These are phyloP conservation scores for Anthracocystis walkeri DNA, from an alignment of 1,284 basidiomycete species.

Conservation along the genomic window DNA sequence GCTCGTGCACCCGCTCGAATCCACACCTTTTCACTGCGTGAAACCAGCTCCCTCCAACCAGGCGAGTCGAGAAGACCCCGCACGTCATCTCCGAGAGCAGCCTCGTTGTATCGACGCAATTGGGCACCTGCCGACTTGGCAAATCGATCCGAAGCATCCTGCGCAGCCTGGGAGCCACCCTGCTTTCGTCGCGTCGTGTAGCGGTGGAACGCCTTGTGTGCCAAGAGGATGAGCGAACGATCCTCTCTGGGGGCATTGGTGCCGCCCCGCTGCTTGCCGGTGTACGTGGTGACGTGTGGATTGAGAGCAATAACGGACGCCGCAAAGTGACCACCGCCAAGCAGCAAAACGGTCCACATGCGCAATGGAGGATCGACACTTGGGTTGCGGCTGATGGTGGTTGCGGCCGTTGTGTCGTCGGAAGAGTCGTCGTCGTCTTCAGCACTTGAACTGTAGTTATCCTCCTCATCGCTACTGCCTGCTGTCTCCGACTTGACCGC, in stretches of 20 bases:
- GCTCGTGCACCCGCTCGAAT: constrained; percentile 60
- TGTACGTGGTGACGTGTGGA: constrained; percentile 61
- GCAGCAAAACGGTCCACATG: constrained; percentile 93
- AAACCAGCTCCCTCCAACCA: constrained; percentile 63
- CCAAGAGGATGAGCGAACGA: constrained; percentile 77
- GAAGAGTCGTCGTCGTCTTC: constrained; percentile 35
- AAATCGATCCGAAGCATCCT: constrained; percentile 88
- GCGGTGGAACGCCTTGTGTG: constrained; percentile 96
- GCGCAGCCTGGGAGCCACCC: constrained; percentile 91
- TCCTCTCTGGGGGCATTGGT: constrained; percentile 40
- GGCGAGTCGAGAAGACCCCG: constrained; percentile 38
- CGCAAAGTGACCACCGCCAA: constrained; percentile 96
- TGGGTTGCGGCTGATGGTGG: constrained; percentile 33
- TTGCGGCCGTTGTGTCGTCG: constrained; percentile 20
- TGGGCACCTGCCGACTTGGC: constrained; percentile 95
- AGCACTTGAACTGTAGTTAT: constrained; percentile 18
- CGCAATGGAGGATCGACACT: constrained; percentile 70
- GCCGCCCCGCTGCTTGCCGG: constrained; percentile 25
- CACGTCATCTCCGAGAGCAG: constrained; percentile 86
- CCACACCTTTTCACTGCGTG: constrained; percentile 64
- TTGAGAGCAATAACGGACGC: constrained; percentile 81
- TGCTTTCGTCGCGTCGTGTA: constrained; percentile 98
- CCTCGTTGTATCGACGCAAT: constrained; percentile 94
- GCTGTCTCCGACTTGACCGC: constrained; percentile 22
- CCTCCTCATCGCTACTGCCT: constrained; percentile 39